Conservation (phyloP, 2,329 filamentous ascomycete genomes). For the Sclerotinia glacialis region DNA sequence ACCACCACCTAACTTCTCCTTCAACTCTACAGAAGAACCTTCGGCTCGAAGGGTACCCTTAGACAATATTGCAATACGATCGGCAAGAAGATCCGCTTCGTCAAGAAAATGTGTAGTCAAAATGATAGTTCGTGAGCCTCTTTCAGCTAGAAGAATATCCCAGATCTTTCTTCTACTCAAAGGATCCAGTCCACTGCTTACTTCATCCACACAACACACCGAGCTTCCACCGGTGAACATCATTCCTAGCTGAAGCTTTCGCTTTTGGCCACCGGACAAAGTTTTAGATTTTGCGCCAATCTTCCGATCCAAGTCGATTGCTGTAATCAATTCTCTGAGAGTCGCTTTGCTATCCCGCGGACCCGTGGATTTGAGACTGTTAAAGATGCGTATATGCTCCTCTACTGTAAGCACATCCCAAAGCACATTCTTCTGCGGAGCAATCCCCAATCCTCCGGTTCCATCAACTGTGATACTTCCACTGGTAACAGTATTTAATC, state of each 20-base stretch:
- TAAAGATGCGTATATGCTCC: conserved; percentile 83
- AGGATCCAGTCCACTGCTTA: conserved; percentile 84
- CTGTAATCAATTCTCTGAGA: conserved; percentile 60
- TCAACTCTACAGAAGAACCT: conserved; percentile 82
- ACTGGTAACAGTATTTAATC: conserved; percentile 71
- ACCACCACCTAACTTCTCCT: conserved; percentile 76
- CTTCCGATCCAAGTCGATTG: conserved; percentile 75
- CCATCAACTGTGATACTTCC: conserved; percentile 76
- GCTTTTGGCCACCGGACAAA: conserved; percentile 85
- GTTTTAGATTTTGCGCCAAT: conserved; percentile 69
- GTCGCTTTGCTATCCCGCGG: conserved; percentile 55
- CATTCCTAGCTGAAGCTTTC: conserved; percentile 89
- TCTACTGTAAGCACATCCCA: conserved; percentile 86
- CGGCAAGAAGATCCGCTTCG: conserved; percentile 84
- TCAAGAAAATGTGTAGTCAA: conserved; percentile 92
- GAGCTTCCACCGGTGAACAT: conserved; percentile 90
- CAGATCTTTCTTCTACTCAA: conserved; percentile 85
- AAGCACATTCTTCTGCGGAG: conserved; percentile 90
- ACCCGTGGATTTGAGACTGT: conserved; percentile 68
- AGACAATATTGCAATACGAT: conserved; percentile 84
- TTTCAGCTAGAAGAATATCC: conserved; percentile 86
- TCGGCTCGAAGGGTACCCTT: conserved; percentile 78
- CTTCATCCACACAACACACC: conserved; percentile 89
- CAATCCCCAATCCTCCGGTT: conserved; percentile 77
- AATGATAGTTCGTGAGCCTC: conserved; percentile 77